A percentile compares a stretch with the other conserved stretches of the same genome.
Evolutionary conservation across 306 rosid genomes (phyloP).

Genomic region (Glycine tomentella): DNA sequence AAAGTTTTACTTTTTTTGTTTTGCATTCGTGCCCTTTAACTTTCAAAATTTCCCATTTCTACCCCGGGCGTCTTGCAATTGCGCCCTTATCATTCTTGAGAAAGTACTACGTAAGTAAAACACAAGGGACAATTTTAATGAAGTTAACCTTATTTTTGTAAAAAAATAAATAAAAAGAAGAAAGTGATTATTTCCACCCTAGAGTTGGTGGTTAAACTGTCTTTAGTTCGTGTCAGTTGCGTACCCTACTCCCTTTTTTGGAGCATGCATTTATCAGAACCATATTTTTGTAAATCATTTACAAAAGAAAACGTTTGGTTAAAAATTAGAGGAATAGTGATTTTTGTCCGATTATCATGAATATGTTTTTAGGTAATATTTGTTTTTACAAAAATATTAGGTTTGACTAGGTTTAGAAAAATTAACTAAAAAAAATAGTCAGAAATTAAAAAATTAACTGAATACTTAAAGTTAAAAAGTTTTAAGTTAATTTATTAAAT

Average conservation of each 20-base stretch:
- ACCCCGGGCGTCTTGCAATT: slow-evolving; percentile 1
- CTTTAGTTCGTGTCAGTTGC: background rate
- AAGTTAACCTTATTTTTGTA: background rate
- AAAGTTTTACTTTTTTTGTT: background rate
- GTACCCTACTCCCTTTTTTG: background rate
- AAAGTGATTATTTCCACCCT: background rate
- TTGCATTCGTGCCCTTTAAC: slow-evolving; percentile 27
- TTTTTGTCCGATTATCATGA: background rate
- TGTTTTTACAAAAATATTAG: background rate
- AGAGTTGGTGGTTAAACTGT: background rate
- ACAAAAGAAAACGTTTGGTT: background rate
- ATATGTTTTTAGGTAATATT: background rate
- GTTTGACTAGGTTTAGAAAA: too few species aligned
- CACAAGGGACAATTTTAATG: background rate
- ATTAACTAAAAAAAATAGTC: too few species aligned
- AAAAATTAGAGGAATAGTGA: background rate
- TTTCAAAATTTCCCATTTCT: background rate
- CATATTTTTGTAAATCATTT: too few species aligned
- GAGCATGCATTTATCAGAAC: background rate
- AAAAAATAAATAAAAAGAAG: too few species aligned
- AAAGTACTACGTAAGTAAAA: background rate
- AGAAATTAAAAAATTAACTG: too few species aligned
- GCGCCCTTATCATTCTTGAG: background rate
- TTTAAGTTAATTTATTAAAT: too few species aligned
- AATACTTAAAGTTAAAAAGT: too few species aligned